A percentile compares a stretch with the other conserved stretches of the same genome.
Evolutionary conservation across 139 green algal genomes (phyloP).

Genomic region (Closterium sp.): DNA sequence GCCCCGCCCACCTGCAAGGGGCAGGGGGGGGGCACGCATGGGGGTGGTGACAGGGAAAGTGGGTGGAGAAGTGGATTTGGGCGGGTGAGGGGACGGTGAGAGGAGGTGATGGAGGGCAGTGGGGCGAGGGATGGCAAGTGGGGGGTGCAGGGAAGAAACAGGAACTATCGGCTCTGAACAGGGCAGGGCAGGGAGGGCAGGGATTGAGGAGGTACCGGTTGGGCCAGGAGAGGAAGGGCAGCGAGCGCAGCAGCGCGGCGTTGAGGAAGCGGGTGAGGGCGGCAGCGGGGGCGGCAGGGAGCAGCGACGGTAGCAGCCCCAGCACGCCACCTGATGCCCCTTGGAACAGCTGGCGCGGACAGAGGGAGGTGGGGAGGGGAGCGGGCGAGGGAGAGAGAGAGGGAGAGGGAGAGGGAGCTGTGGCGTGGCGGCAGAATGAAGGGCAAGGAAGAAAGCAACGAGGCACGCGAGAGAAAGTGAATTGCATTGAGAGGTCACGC

Average conservation of each 20-base stretch:
- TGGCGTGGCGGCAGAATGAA: neutral
- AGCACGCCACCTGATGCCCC: slow-evolving; percentile 35
- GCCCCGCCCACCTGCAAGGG: slow-evolving; percentile 38
- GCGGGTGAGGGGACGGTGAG: neutral
- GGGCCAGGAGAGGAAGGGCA: slow-evolving; percentile 37
- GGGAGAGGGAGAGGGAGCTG: neutral
- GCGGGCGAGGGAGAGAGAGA: neutral
- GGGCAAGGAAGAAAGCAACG: too few relatives aligned
- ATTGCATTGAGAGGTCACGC: neutral
- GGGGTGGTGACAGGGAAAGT: neutral
- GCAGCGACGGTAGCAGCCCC: slow-evolving; percentile 22
- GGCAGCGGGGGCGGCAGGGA: slow-evolving; percentile 3
- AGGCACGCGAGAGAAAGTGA: neutral
- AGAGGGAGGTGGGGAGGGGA: too few relatives aligned
- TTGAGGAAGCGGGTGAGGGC: slow-evolving; percentile 27
- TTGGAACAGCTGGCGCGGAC: slow-evolving; percentile 26
- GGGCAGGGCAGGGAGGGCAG: neutral
- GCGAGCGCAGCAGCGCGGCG: slow-evolving; percentile 2
- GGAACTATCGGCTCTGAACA: neutral
- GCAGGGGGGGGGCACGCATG: neutral
- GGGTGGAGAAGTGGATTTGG: neutral
- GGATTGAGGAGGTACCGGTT: slow-evolving; percentile 34
- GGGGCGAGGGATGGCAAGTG: neutral
- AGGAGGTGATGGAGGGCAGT: neutral
- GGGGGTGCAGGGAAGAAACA: neutral